These are phyloP conservation scores for Dendrobium huoshanense DNA, from an alignment of 106 monocot genomes.

Conservation along the genomic window DNA sequence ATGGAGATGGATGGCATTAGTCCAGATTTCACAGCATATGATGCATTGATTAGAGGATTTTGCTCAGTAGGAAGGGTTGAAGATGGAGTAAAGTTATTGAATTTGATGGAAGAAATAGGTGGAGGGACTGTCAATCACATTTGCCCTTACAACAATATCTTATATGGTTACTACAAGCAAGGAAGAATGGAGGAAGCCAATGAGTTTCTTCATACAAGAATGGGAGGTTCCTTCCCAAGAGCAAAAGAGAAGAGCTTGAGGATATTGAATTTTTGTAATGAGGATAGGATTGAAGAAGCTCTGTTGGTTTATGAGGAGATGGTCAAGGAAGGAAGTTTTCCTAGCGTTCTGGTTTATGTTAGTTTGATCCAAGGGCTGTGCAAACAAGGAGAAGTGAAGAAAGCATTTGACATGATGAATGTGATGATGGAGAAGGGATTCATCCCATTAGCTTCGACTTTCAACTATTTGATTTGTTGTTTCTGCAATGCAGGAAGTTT, in stretches of 20 bases:
- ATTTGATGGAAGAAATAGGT: constrained; percentile 48
- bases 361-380: constrained; percentile 36
- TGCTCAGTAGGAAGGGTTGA: constrained; percentile 45
- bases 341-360: constrained; percentile 37
- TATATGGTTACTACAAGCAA: constrained; percentile 61
- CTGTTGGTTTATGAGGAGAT: constrained; percentile 48
- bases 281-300: constrained; percentile 33
- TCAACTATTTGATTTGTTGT: constrained; percentile 43
- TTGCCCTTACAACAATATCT: constrained; percentile 61
- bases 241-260: constrained; percentile 34
- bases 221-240: constrained; percentile 47
- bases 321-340: constrained; percentile 36
- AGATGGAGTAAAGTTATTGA: constrained; percentile 48
- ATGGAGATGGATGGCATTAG: constrained; percentile 38
- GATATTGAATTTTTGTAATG: constrained; percentile 33
- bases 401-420: constrained; percentile 64
- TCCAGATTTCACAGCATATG: constrained; percentile 51
- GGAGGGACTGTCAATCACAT: constrained; percentile 22
- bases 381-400: constrained; percentile 12
- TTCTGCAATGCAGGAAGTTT: constrained; percentile 43
- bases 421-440: constrained; percentile 45
- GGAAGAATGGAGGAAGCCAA: constrained; percentile 44
- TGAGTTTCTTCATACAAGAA: constrained; percentile 35
- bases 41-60: constrained; percentile 53
- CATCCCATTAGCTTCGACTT: constrained; percentile 36